Conservation (phyloP, 371 early-diverging fungal genomes). For the Mortierella sp. region DNA sequence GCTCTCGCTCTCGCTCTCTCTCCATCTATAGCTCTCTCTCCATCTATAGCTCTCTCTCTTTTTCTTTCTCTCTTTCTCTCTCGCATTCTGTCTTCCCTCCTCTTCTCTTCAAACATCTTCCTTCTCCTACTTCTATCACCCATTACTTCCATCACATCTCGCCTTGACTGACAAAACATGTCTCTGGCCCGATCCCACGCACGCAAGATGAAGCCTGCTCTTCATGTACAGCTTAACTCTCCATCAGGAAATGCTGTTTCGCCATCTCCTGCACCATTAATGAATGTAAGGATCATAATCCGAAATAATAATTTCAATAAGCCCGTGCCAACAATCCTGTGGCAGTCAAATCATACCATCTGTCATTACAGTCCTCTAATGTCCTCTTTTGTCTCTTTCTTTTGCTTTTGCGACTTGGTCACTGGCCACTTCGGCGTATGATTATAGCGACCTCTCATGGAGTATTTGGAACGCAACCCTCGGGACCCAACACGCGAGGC, state of each 20-base stretch:
- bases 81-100: neutral
- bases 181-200: conserved; percentile 47
- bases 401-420: too few species aligned
- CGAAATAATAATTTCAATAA: neutral
- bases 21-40: neutral
- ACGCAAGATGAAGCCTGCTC: conserved; percentile 35
- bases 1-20: neutral
- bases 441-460: conserved; percentile 30
- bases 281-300: conserved; percentile 24
- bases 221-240: conserved; percentile 36
- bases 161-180: conserved; percentile 15
- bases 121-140: neutral
- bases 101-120: neutral
- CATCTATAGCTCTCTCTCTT: too few species aligned
- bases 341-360: neutral
- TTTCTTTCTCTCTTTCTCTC: neutral
- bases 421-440: neutral
- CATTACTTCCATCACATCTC: neutral
- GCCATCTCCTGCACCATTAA: conserved; percentile 31
- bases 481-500: conserved; percentile 42
- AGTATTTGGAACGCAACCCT: conserved; percentile 46
- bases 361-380: neutral
- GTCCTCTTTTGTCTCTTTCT: too few species aligned
- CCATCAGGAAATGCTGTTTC: conserved; percentile 19
- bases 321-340: too few species aligned